Percentiles rank a stretch among this genome's conserved stretches.
These are phyloP conservation scores for Macaranga tanarius DNA, from an alignment of 441 rosid genomes.

Conservation along the genomic window DNA sequence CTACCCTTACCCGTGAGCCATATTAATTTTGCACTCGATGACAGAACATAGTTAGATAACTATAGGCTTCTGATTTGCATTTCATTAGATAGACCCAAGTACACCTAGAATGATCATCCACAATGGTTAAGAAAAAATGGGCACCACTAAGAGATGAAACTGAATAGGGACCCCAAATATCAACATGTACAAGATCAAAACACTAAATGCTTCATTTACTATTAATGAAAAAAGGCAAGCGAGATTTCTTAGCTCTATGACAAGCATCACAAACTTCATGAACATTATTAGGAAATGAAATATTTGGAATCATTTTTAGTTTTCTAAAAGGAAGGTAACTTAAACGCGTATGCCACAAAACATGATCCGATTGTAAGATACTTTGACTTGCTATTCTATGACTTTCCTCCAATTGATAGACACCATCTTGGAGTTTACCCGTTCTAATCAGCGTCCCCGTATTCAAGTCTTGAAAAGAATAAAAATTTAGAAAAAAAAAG, in stretches of 20 bases:
- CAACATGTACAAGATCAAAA: not conserved
- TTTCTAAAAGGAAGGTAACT: not conserved
- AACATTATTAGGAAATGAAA: not conserved
- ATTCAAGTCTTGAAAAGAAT: not conserved
- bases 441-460: not conserved
- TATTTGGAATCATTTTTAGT: not conserved
- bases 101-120: not conserved
- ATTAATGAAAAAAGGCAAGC: not conserved
- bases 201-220: not conserved
- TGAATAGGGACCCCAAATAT: not conserved
- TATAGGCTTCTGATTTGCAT: not conserved
- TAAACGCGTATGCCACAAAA: not conserved
- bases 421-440: not conserved
- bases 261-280: conserved; percentile 2
- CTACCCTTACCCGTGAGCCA: not conserved
- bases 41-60: not conserved
- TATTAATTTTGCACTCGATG: not conserved
- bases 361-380: not conserved
- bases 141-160: not conserved
- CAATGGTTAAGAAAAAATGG: not conserved
- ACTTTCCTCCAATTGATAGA: not conserved
- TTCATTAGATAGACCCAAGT: not conserved
- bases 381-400: not conserved
- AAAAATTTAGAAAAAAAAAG: not conserved
- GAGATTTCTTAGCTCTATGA: not conserved